Conservation (phyloP, 148 eudicot species). For the Vaccinium darrowii region DNA sequence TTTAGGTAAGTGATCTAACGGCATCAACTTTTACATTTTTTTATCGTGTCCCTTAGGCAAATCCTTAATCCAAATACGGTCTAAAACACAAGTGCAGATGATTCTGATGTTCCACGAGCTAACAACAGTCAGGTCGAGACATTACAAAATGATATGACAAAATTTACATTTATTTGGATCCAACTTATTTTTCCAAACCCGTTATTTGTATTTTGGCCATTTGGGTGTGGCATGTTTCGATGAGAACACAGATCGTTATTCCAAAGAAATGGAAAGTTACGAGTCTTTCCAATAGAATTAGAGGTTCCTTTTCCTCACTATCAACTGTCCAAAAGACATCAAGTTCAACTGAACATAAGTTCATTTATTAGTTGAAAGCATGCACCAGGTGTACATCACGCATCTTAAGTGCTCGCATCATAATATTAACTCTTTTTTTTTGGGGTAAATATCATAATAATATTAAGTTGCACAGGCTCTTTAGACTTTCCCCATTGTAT, state of each 20-base stretch:
- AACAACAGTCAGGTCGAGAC: neutral
- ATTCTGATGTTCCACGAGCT: neutral
- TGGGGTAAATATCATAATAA: neutral
- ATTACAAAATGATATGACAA: neutral
- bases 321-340: neutral
- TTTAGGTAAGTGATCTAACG: too few relatives aligned
- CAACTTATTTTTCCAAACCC: too few relatives aligned
- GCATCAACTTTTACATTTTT: too few relatives aligned
- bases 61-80: too few relatives aligned
- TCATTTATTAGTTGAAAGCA: neutral
- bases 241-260: neutral
- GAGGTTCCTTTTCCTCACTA: neutral
- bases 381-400: neutral
- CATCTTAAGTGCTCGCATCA: neutral
- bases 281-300: neutral
- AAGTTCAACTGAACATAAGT: neutral
- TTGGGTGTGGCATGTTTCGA: neutral
- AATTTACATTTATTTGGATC: neutral
- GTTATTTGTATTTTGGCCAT: neutral
- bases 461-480: constrained; percentile 1
- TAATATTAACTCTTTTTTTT: too few relatives aligned
- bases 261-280: neutral
- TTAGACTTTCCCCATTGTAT: neutral
- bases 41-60: too few relatives aligned
- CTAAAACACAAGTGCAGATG: neutral